phyloP scores from a whole-genome alignment of 176 grass and related monocot species.

The Hsuehochloa calcarea region DNA sequence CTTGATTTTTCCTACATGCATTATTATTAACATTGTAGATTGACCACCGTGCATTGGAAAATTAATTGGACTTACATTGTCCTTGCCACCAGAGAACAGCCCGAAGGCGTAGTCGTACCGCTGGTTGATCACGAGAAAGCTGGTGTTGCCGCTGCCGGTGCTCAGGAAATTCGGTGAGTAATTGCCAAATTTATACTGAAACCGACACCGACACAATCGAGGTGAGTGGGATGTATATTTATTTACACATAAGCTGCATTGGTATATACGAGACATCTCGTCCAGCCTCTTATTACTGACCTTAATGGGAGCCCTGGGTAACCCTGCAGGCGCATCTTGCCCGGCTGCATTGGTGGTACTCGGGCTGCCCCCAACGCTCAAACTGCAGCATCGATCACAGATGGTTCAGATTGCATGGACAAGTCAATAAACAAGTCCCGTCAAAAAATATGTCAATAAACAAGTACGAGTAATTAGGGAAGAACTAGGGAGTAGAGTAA shows the following conservation, averaged over 20 bases:
- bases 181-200: slow-evolving; percentile 74
- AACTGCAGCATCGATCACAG: slow-evolving; percentile 23
- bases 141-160: slow-evolving; percentile 46
- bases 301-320: slow-evolving; percentile 68
- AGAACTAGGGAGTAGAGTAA: neutral
- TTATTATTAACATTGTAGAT: neutral
- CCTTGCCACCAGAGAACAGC: slow-evolving; percentile 70
- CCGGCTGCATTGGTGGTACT: slow-evolving; percentile 11
- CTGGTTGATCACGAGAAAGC: slow-evolving; percentile 76
- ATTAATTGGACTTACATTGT: slow-evolving; percentile 15
- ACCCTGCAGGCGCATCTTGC: slow-evolving; percentile 30
- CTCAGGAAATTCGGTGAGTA: slow-evolving; percentile 44
- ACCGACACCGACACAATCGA: neutral
- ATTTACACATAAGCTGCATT: neutral
- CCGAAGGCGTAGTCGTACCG: slow-evolving; percentile 70
- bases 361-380: slow-evolving; percentile 29
- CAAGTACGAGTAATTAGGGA: too few relatives aligned
- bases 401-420: neutral
- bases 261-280: neutral
- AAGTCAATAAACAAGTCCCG: neutral
- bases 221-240: neutral
- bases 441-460: too few relatives aligned
- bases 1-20: neutral
- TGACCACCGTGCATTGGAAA: neutral
- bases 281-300: neutral